Evolutionary conservation across 202 grass and related monocot species (phyloP).

Genomic region (Sporobolus alterniflorus): DNA sequence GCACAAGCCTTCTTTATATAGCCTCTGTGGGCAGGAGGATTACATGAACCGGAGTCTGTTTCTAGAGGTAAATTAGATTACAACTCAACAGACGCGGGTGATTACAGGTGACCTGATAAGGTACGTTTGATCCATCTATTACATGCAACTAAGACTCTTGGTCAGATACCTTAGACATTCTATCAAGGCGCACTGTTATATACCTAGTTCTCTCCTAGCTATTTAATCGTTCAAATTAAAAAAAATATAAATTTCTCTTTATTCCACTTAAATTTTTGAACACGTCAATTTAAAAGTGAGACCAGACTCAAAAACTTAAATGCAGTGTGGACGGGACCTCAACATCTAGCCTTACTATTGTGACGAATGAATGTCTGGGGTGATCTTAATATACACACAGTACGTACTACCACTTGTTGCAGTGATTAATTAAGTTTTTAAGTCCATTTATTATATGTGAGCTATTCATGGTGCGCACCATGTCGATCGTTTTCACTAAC

Average conservation of each 20-base stretch:
- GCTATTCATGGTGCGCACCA: background rate
- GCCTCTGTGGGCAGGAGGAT: too few relatives aligned
- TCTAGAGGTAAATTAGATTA: too few relatives aligned
- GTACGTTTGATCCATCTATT: too few relatives aligned
- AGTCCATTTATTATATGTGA: conserved; percentile 12
- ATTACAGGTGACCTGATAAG: too few relatives aligned
- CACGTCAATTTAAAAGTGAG: background rate
- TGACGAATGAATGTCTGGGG: conserved; percentile 2
- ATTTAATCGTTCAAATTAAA: background rate
- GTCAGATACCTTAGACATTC: too few relatives aligned
- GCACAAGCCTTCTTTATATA: too few relatives aligned
- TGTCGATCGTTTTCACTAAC: background rate
- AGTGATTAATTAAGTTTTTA: conserved; percentile 30
- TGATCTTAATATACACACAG: background rate
- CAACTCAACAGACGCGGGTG: too few relatives aligned
- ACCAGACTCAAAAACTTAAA: background rate
- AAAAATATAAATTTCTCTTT: background rate
- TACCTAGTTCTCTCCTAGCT: background rate
- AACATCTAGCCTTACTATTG: conserved; percentile 8
- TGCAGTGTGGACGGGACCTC: conserved; percentile 1
- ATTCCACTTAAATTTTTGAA: background rate
- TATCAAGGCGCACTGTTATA: too few relatives aligned
- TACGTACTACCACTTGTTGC: conserved; percentile 6
- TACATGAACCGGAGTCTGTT: too few relatives aligned
- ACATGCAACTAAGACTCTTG: too few relatives aligned